Base-by-base conservation (phyloP, 495 filamentous ascomycete species). In the Penicillium chermesinum region DNA sequence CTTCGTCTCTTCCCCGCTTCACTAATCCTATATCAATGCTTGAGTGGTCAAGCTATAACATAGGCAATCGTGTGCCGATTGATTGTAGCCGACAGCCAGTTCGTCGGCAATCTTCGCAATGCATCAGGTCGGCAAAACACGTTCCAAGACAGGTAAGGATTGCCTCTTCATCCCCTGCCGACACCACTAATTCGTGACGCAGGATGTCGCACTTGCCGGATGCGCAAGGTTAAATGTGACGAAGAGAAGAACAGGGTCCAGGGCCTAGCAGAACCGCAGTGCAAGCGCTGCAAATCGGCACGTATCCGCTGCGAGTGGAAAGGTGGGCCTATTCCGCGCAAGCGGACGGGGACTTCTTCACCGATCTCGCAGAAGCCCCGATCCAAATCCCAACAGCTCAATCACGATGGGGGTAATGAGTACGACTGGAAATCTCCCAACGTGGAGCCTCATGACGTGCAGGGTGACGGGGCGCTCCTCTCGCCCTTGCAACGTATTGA, bases 211-310 rank as follows among this genome's bases (percentile, higher is more conserved):
- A 67, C 67, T 32, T 71, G 67, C 55, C 53, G 61, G 15, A 60
- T 63, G 27, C 62, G 64, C 41, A 64, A 65, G 50, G 58, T 64
- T 14, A 67, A 65, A 57, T 71, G 62, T 32, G 67, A 65, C 33
- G 62, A 69, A 38, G 62, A 63, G 19, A 71, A 67, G 45, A 38
- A 61, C 1, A 17, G 9, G 2, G 46, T 55, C 8, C 39, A 45
- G 14, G 53, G 52, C n/a, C 52, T 58, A 9, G 48, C 49, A n/a
- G 63, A 66, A 46, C 59, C 65, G 33, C 63, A 68, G 36, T 68
- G 60, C 43, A 52, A 47, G 40, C 58, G 63, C 27, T 66, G 63
- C 46, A 40, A 46, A 13, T 49, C 46, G n/a, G 65, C 58, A 16
- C 48, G 49, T 2, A 57, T 66, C 27, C 50, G 46, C 5, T 66